These are phyloP conservation scores for Rhodotorula sphaerocarpa DNA, from an alignment of 768 basidiomycete genomes.

Conservation along the genomic window DNA sequence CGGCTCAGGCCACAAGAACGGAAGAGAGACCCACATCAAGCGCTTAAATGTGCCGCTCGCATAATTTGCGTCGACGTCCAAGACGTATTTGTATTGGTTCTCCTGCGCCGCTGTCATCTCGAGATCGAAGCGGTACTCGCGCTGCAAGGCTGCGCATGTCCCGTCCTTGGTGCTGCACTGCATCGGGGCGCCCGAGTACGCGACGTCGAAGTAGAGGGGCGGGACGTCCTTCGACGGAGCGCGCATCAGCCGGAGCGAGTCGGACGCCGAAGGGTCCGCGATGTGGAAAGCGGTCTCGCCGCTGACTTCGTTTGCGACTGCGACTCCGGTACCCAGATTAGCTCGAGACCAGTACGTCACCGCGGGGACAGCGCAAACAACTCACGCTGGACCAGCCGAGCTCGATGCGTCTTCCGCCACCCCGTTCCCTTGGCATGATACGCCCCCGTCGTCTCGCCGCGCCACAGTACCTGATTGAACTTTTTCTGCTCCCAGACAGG, in stretches of 20 bases:
- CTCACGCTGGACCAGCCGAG: constrained; percentile 31
- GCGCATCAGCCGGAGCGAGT: constrained; percentile 6
- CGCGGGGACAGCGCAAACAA: not conserved
- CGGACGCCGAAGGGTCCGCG: constrained; percentile 2
- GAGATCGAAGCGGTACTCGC: constrained; percentile 23
- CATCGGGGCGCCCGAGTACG: constrained; percentile 28
- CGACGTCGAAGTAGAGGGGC: constrained; percentile 35
- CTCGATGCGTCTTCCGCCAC: constrained; percentile 38
- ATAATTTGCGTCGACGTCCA: constrained; percentile 38
- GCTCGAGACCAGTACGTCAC: too few species aligned
- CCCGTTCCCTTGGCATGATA: constrained; percentile 21
- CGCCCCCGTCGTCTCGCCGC: constrained; percentile 46
- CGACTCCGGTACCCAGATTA: not conserved
- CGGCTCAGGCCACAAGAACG: too few species aligned
- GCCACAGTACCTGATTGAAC: constrained; percentile 45
- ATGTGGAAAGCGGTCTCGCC: constrained; percentile 9
- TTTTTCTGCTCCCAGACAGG: constrained; percentile 46
- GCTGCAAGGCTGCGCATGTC: constrained; percentile 28
- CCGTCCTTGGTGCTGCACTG: constrained; percentile 35
- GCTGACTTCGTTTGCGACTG: constrained; percentile 6
- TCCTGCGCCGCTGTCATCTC: constrained; percentile 15
- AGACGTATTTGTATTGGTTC: constrained; percentile 38
- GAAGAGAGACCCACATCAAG: constrained; percentile 27
- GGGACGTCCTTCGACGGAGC: constrained; percentile 10
- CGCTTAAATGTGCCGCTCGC: constrained; percentile 20